Evolutionary conservation across 2,329 filamentous ascomycete genomes (phyloP).

Genomic region (Ascochyta lentis): DNA sequence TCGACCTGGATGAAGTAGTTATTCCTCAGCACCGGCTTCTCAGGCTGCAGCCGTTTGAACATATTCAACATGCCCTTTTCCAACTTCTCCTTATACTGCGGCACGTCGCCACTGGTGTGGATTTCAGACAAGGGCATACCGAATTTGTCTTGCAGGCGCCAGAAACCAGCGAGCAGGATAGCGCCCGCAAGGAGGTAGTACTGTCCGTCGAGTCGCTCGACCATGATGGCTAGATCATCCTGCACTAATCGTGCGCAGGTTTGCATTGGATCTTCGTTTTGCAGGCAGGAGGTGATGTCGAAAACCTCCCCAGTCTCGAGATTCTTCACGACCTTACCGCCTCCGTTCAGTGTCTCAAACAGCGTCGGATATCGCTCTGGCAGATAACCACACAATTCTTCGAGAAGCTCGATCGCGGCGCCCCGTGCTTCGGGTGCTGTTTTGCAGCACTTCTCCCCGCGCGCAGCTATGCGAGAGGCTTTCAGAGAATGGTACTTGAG

Average conservation of each 20-base stretch:
- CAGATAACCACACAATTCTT: slow-evolving; percentile 75
- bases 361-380: slow-evolving; percentile 76
- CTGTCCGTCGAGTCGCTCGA: slow-evolving; percentile 76
- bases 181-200: slow-evolving; percentile 82
- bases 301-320: slow-evolving; percentile 74
- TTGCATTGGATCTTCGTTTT: slow-evolving; percentile 76
- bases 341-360: slow-evolving; percentile 63
- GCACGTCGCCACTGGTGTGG: slow-evolving; percentile 78
- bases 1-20: slow-evolving; percentile 93
- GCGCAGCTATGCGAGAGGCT: slow-evolving; percentile 68
- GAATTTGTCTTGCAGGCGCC: slow-evolving; percentile 80
- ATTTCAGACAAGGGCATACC: slow-evolving; percentile 81
- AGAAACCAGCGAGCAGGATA: slow-evolving; percentile 81
- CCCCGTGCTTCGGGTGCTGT: slow-evolving; percentile 75
- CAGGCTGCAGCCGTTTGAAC: slow-evolving; percentile 73
- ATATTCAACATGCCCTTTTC: slow-evolving; percentile 83
- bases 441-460: slow-evolving; percentile 70
- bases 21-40: slow-evolving; percentile 71
- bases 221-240: slow-evolving; percentile 85
- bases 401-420: slow-evolving; percentile 76
- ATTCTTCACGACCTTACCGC: slow-evolving; percentile 69
- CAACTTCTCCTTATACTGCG: slow-evolving; percentile 72
- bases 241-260: slow-evolving; percentile 75
- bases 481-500: slow-evolving; percentile 76
- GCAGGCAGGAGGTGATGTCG: slow-evolving; percentile 63